phyloP scores from a whole-genome alignment of 2,329 filamentous ascomycete genomes.

The Exophiala mesophila region DNA sequence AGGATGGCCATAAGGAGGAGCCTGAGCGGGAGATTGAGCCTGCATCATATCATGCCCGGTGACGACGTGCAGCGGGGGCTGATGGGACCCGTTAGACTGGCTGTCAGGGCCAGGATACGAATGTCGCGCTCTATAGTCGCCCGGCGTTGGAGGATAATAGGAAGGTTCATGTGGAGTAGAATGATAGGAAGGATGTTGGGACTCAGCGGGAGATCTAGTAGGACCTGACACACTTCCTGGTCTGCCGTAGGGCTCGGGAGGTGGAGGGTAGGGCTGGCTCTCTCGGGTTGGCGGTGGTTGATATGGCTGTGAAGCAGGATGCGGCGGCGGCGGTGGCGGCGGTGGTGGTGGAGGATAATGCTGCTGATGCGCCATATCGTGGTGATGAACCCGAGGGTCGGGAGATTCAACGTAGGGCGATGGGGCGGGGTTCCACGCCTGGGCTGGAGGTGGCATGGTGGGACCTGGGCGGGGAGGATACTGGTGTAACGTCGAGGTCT shows the following conservation, averaged over 20 bases:
- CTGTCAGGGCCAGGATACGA: slow-evolving; percentile 22
- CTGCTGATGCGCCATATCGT: slow-evolving; percentile 19
- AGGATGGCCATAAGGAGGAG: slow-evolving; percentile 18
- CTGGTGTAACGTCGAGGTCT: slow-evolving; percentile 25
- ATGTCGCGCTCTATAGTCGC: slow-evolving; percentile 24
- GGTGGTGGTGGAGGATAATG: slow-evolving; percentile 17
- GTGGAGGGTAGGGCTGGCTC: slow-evolving; percentile 21
- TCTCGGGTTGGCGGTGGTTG: slow-evolving; percentile 18
- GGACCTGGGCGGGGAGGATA: slow-evolving; percentile 20
- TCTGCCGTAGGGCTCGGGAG: slow-evolving; percentile 21
- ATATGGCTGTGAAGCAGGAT: slow-evolving; percentile 10
- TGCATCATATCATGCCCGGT: slow-evolving; percentile 27
- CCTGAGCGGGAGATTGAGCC: slow-evolving; percentile 16
- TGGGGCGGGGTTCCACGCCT: slow-evolving; percentile 24
- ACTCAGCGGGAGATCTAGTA: slow-evolving; percentile 25
- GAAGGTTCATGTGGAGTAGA: slow-evolving; percentile 19
- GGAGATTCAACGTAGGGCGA: slow-evolving; percentile 24
- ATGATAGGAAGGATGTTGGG: slow-evolving; percentile 22
- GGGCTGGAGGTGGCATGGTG: slow-evolving; percentile 21
- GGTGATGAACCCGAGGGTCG: slow-evolving; percentile 22
- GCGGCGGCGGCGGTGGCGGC: slow-evolving; percentile 15
- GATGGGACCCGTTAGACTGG: slow-evolving; percentile 24
- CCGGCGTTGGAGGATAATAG: slow-evolving; percentile 21
- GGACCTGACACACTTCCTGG: slow-evolving; percentile 24
- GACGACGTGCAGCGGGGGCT: slow-evolving; percentile 21